Conservation (phyloP, 257 asterid species). For the Scutellaria barbata region DNA sequence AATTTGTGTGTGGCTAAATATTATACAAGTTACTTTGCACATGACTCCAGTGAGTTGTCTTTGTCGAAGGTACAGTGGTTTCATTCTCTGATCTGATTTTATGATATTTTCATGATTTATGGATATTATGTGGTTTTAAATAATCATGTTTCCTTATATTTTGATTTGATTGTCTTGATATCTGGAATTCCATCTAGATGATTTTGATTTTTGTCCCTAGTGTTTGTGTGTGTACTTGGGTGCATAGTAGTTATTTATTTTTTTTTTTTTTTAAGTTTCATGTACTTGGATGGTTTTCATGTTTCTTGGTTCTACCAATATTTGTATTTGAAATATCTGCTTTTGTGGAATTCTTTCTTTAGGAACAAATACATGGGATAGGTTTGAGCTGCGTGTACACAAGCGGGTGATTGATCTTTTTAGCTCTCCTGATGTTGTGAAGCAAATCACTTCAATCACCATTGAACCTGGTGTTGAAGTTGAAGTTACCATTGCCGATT, state of each 20-base stretch:
- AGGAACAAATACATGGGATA: constrained; percentile 61
- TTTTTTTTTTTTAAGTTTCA: neutral
- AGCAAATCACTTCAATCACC: constrained; percentile 69
- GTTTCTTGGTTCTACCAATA: neutral
- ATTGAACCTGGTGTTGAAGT: constrained; percentile 72
- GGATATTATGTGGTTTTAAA: neutral
- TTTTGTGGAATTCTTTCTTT: neutral
- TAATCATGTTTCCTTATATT: neutral
- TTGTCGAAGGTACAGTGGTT: neutral
- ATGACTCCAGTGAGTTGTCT: neutral
- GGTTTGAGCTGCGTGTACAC: constrained; percentile 63
- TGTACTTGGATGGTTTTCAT: neutral
- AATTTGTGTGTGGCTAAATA: neutral
- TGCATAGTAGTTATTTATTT: neutral
- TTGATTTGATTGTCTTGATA: neutral
- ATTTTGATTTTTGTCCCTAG: neutral
- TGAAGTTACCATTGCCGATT: constrained; percentile 67
- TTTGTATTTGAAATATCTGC: neutral
- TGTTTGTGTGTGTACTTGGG: neutral
- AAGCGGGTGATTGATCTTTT: constrained; percentile 68
- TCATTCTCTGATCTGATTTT: neutral
- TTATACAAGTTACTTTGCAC: neutral
- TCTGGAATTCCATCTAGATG: neutral
- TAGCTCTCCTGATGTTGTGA: constrained; percentile 71
- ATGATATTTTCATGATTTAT: neutral